Base-by-base conservation (phyloP, 345 rosid genomes). In the Hirschfeldia incana region DNA sequence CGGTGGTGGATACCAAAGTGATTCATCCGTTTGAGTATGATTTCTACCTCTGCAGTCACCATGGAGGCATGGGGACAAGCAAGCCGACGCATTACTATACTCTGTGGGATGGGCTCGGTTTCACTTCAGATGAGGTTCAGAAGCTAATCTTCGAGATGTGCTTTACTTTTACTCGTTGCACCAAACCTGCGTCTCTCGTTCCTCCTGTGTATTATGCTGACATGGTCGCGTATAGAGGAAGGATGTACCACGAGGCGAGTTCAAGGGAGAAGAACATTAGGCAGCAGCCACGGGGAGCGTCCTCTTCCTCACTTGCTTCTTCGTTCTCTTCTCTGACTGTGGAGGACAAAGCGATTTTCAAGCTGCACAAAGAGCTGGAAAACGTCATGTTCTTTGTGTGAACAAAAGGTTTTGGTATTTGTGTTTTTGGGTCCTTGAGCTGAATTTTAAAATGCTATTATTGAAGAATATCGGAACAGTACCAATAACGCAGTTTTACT, bases 201-300 rank as follows among this genome's bases (percentile, higher is more conserved):
- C 94, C 97, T 11, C 98, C 97, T 0, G 94, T 91, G 5, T 84
- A 83, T 76, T 94, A 94, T 69, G 98, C 98, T 3, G 97, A 92
- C 81, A 84, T 92, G 10, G 98, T 80, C 34, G 98, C 98, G 2
- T 88, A 78, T 39, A 83, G 98, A 70, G 97, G 97, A 13, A 83
- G 93, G 66, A 44, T 87, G 10, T 92, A 94, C 79, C 63, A 92
- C 4, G 90, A 94, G 42, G 91, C 98, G 16, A 71, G 83, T 79
- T 67, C 85, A 83, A 3, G 15, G 7, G 73, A 51, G 46, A 62
- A 8, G 75, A 61, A 61, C 33, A 10, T 44, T 1, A 67, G 55
- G 55, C 63, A 16, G 13, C 57, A 16, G 13, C 57, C 71, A 51
- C 34, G 69, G 60, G 34, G 90, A 75, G 42, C 85, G 0, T 78